Conservation (phyloP, 345 rosid species). For the Lepidium aucheri region DNA sequence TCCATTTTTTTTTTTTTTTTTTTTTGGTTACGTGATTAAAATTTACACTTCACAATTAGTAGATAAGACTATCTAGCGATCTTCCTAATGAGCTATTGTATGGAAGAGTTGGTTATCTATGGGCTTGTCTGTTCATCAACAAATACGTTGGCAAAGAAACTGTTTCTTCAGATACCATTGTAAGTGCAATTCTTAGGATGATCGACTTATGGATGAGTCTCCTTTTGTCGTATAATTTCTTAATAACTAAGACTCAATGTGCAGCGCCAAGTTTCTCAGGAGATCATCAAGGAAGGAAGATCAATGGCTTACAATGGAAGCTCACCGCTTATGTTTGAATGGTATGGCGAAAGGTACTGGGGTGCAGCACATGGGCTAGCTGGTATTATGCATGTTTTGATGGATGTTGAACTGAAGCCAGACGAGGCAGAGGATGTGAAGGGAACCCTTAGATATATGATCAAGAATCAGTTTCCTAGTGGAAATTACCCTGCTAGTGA, state of each 20-base stretch:
- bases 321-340: constrained; percentile 59
- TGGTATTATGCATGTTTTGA: constrained; percentile 58
- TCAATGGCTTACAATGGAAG: constrained; percentile 28
- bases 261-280: constrained; percentile 41
- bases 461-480: constrained; percentile 41
- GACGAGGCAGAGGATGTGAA: constrained; percentile 58
- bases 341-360: constrained; percentile 64
- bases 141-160: constrained; percentile 42
- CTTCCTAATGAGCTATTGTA: constrained; percentile 51
- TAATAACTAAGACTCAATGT: constrained; percentile 7
- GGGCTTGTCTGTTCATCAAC: constrained; percentile 58
- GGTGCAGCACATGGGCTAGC: constrained; percentile 80
- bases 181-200: constrained; percentile 22
- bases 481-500: constrained; percentile 58
- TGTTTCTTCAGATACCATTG: constrained; percentile 33
- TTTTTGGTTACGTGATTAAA: neutral
- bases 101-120: constrained; percentile 56
- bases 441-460: constrained; percentile 47
- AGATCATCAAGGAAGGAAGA: constrained; percentile 47
- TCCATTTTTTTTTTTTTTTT: neutral
- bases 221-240: neutral
- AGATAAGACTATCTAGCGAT: constrained; percentile 44
- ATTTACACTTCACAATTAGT: neutral
- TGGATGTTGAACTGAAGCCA: constrained; percentile 51
- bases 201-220: neutral